Base-by-base conservation (phyloP, 2,329 filamentous ascomycete species). In the Elsinoe ampelina region DNA sequence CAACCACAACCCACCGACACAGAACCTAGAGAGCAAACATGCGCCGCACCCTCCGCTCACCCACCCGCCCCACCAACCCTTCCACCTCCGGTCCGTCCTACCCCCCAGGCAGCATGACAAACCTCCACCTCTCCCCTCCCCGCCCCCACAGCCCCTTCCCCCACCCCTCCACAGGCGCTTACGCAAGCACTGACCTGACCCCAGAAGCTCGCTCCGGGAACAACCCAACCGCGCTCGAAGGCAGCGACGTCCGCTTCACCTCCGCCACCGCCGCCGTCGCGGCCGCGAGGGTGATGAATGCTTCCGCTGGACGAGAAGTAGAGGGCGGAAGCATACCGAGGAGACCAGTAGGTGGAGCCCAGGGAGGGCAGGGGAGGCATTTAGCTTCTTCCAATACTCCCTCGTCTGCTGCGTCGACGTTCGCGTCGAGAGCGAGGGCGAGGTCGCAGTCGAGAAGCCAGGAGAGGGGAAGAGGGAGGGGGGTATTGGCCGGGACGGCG, bases 11-110 rank as follows among this genome's bases (percentile, higher is more conserved):
- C 7, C 26, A 30, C 26, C 26, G 7, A 7, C 26, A 22, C 20
- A 36, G 11, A 19, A 20, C 3, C 10, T n/a, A 38, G 34, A 2
- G 36, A 36, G 34, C 34, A 22, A 52, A 3, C 41, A 52, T 52
- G 48, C 48, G 48, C 48, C 48, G 48, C n/a, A 52, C 48, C 2
- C 36, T 52, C 32, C 48, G 48, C 48, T 45, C 41, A 35, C 48
- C 48, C 8, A 39, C 48, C 48, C 26, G 26, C 47, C 13, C 7
- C 10, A 20, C 32, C 15, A 20, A 52, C 19, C 4, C 32, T 17
- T 5, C 35, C 19, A 8, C 32, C 34, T 5, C 35, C 32, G 35
- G 34, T 35, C 32, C 48, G 45, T 52, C 48, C 34, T 52, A 52
- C 19, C 48, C 32, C 12, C 48, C 48, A 19, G 19, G 32, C 32